phyloP scores from a whole-genome alignment of 2,329 filamentous ascomycete species.

The Fusarium chlamydosporum region DNA sequence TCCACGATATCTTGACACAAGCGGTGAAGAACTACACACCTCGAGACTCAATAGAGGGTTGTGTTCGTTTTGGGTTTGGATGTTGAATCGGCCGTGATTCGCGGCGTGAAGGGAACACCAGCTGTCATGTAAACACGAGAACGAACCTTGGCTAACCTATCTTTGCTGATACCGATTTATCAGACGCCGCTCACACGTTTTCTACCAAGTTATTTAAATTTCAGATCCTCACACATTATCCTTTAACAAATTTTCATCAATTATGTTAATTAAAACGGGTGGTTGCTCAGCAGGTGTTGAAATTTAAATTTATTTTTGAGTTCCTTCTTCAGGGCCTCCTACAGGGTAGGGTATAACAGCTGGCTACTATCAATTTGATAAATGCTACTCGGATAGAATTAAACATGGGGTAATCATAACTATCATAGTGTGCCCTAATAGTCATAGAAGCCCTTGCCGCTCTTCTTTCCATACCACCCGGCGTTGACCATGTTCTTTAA shows the following conservation, averaged over 20 bases:
- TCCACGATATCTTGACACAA: not conserved
- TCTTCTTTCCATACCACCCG: constrained; percentile 98
- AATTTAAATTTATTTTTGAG: not conserved
- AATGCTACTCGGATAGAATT: not conserved
- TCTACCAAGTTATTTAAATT: not conserved
- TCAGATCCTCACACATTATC: no score
- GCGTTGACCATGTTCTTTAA: constrained; percentile 97
- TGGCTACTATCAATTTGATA: not conserved
- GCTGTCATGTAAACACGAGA: not conserved
- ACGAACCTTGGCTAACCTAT: not conserved
- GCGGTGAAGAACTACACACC: not conserved
- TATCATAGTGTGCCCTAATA: constrained; percentile 65
- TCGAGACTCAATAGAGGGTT: not conserved
- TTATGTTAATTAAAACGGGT: not conserved
- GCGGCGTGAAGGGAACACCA: not conserved
- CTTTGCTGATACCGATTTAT: not conserved
- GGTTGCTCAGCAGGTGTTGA: not conserved
- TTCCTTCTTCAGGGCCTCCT: not conserved
- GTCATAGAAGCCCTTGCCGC: constrained; percentile 94
- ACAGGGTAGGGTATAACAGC: not conserved
- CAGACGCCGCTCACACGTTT: no score
- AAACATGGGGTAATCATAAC: no score
- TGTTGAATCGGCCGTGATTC: not conserved
- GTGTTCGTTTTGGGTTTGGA: not conserved
- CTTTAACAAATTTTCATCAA: not conserved